phyloP scores from a whole-genome alignment of 495 filamentous ascomycete genomes.

The Penicillium verhagenii region DNA sequence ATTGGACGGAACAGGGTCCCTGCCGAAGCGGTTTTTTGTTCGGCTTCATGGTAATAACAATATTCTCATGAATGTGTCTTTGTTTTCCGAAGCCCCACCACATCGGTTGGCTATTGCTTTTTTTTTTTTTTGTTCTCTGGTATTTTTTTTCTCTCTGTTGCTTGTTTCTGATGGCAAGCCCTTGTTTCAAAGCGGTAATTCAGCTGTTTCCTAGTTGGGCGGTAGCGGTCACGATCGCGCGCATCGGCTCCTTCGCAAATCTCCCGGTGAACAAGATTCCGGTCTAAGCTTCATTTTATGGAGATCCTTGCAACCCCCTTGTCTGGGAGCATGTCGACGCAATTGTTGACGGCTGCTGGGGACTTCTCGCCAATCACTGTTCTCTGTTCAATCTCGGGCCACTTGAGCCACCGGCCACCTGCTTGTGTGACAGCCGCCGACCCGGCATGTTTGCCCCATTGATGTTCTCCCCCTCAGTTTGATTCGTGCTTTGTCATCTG shows the following conservation, averaged over 20 bases:
- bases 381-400: conserved; percentile 17
- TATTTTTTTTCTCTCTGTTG: background rate
- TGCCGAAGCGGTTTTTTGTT: background rate
- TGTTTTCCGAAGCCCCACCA: background rate
- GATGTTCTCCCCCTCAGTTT: conserved; percentile 4
- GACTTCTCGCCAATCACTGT: conserved; percentile 8
- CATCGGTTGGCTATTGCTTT: background rate
- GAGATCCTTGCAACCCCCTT: background rate
- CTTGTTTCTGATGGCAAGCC: background rate
- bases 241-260: conserved; percentile 1
- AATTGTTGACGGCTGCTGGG: conserved; percentile 5
- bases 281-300: conserved; percentile 9
- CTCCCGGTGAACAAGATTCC: conserved; percentile 1
- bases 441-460: conserved; percentile 16
- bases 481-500: conserved; percentile 12
- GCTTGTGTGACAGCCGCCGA: conserved; percentile 21
- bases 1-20: background rate
- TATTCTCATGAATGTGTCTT: background rate
- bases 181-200: background rate
- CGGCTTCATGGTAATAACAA: background rate
- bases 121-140: background rate
- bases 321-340: conserved; percentile 4
- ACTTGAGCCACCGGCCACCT: conserved; percentile 16
- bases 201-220: background rate
- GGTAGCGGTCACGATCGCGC: background rate